These are phyloP conservation scores for Trichosporon coremiiforme DNA, from an alignment of 1,284 basidiomycete species.

Conservation along the genomic window DNA sequence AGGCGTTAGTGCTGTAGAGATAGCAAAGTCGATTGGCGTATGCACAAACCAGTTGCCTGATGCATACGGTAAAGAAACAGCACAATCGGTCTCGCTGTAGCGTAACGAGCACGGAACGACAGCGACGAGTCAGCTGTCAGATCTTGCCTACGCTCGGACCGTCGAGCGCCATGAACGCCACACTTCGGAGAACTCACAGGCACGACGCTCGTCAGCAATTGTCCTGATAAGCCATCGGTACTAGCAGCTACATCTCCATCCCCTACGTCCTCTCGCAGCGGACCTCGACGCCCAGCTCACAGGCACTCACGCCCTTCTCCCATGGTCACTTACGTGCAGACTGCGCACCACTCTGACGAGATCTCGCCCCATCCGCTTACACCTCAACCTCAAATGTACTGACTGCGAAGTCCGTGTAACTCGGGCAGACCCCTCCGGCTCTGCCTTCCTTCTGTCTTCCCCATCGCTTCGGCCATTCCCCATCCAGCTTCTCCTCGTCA, in stretches of 20 bases:
- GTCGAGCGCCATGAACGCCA: conserved; percentile 4
- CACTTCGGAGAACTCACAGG: conserved; percentile 4
- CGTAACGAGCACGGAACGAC: not conserved
- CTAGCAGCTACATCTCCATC: not conserved
- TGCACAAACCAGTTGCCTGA: not conserved
- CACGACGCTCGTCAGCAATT: conserved; percentile 4
- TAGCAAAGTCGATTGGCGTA: not conserved
- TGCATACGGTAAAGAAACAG: not conserved
- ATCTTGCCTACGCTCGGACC: not conserved
- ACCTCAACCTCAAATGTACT: not conserved
- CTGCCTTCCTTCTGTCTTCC: not conserved
- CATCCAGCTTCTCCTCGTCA: not conserved
- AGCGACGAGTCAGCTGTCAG: not conserved
- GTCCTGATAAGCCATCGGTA: not conserved
- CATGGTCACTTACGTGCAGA: not conserved
- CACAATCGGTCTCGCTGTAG: not conserved
- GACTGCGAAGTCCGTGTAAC: not conserved
- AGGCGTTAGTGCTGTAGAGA: not conserved
- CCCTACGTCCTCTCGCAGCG: not conserved
- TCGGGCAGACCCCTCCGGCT: not conserved
- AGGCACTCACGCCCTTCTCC: not conserved
- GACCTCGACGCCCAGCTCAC: not conserved
- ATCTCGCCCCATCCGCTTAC: not conserved
- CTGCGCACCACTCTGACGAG: not conserved
- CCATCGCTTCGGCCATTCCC: not conserved